Evolutionary conservation across 2,329 filamentous ascomycete genomes (phyloP).

Genomic region (Periglandula ipomoeae): DNA sequence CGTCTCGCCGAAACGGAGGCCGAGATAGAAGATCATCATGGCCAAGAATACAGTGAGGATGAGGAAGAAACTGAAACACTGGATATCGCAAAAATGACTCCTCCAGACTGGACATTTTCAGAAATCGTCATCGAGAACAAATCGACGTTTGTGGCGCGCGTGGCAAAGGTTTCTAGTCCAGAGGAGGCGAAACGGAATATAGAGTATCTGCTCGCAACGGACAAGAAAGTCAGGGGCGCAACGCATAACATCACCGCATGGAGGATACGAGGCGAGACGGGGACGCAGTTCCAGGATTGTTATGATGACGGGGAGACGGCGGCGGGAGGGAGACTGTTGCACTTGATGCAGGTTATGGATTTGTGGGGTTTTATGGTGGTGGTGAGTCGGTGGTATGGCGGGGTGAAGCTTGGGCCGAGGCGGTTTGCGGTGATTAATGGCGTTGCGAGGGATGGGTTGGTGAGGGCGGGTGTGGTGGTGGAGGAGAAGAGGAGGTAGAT

Average conservation of each 20-base stretch:
- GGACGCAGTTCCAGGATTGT: conserved; percentile 65
- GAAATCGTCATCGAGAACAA: conserved; percentile 70
- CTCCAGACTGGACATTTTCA: conserved; percentile 63
- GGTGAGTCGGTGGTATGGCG: conserved; percentile 92
- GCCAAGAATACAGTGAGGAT: not conserved
- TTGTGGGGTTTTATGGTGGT: conserved; percentile 89
- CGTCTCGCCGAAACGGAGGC: conserved; percentile 14
- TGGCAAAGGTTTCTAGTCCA: conserved; percentile 50
- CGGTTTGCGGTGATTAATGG: conserved; percentile 86
- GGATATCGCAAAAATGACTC: conserved; percentile 15
- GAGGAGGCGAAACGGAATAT: conserved; percentile 63
- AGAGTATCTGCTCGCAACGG: conserved; percentile 66
- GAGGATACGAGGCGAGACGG: conserved; percentile 55
- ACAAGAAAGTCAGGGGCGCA: conserved; percentile 76
- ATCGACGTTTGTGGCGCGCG: conserved; percentile 78
- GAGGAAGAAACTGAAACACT: not conserved
- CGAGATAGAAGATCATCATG: not conserved
- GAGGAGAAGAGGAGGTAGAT: conserved; percentile 32
- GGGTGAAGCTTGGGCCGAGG: conserved; percentile 78
- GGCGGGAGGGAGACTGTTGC: conserved; percentile 74
- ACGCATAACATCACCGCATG: conserved; percentile 96
- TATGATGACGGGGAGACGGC: conserved; percentile 95
- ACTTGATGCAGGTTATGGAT: conserved; percentile 91
- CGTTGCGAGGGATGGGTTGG: conserved; percentile 73
- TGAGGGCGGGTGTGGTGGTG: conserved; percentile 62